Conservation (phyloP, 345 rosid genomes). For the Euclidium syriacum region DNA sequence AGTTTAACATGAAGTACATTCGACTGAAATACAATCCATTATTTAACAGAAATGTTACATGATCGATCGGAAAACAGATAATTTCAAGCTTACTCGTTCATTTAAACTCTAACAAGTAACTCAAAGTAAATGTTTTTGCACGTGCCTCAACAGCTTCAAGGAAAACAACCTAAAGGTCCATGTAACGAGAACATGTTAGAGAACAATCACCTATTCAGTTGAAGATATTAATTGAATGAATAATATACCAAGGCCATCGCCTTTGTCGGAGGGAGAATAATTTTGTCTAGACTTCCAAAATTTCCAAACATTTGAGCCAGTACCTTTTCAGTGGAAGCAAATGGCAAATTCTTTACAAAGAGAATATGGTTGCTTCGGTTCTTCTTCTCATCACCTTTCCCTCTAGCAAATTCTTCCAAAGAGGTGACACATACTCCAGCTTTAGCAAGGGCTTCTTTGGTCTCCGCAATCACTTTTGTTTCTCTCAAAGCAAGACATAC, state of each 20-base stretch:
- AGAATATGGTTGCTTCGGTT: conserved; percentile 81
- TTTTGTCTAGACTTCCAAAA: conserved; percentile 78
- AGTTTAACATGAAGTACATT: conserved; percentile 76
- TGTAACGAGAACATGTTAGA: conserved; percentile 8
- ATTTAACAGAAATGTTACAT: conserved; percentile 11
- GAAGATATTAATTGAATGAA: not conserved
- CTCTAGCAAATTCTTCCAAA: conserved; percentile 65
- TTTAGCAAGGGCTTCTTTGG: conserved; percentile 71
- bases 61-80: too few species aligned
- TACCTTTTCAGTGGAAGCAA: conserved; percentile 79
- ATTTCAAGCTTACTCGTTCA: too few species aligned
- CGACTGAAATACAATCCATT: conserved; percentile 50
- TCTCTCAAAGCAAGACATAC: conserved; percentile 95
- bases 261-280: conserved; percentile 84
- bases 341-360: conserved; percentile 88
- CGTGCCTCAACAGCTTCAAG: conserved; percentile 88
- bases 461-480: conserved; percentile 90
- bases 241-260: conserved; percentile 97
- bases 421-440: conserved; percentile 73
- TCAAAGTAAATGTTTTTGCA: conserved; percentile 32
- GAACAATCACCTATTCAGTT: not conserved
- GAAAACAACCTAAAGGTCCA: conserved; percentile 65
- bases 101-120: too few species aligned
- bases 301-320: conserved; percentile 76
- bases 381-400: conserved; percentile 48